A percentile compares a stretch with the other conserved stretches of the same genome.
Evolutionary conservation across 768 basidiomycete genomes (phyloP).

Genomic region (Rhizopogon sp.): DNA sequence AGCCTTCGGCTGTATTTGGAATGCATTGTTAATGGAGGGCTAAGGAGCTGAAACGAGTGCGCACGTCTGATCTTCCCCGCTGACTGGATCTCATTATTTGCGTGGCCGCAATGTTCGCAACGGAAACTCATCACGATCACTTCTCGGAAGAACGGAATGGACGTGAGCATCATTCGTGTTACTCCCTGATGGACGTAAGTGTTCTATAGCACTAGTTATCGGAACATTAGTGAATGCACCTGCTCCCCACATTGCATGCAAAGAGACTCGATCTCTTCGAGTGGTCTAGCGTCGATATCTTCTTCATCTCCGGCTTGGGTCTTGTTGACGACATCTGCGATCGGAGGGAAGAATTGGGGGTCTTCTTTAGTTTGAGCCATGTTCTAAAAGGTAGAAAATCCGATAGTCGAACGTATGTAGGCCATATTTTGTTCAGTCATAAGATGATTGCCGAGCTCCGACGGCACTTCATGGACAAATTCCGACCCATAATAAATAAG

Average conservation of each 20-base stretch:
- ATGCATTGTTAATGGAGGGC: not conserved
- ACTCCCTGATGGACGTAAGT: slow-evolving; percentile 52
- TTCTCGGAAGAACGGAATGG: slow-evolving; percentile 93
- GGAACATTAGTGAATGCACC: slow-evolving; percentile 39
- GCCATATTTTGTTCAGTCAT: no score
- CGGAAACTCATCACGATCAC: slow-evolving; percentile 96
- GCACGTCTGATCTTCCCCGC: slow-evolving; percentile 82
- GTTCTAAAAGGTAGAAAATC: not conserved
- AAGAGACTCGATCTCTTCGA: slow-evolving; percentile 84
- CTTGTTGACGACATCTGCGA: slow-evolving; percentile 49
- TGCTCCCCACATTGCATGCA: slow-evolving; percentile 94
- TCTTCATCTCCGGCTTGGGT: slow-evolving; percentile 36
- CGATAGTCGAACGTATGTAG: not conserved
- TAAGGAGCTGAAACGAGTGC: slow-evolving; percentile 18
- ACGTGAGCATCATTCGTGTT: slow-evolving; percentile 85
- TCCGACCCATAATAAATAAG: no score
- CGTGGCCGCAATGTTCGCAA: slow-evolving; percentile 86
- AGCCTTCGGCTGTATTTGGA: slow-evolving; percentile 64
- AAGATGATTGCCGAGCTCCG: no score
- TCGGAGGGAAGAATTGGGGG: slow-evolving; percentile 47
- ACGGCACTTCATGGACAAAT: no score
- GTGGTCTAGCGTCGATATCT: slow-evolving; percentile 41
- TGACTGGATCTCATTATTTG: slow-evolving; percentile 93
- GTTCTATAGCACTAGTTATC: slow-evolving; percentile 1
- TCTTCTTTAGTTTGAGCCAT: slow-evolving; percentile 23